These are phyloP conservation scores for Diaporthe sp. DNA, from an alignment of 2,329 filamentous ascomycete species.

Conservation along the genomic window DNA sequence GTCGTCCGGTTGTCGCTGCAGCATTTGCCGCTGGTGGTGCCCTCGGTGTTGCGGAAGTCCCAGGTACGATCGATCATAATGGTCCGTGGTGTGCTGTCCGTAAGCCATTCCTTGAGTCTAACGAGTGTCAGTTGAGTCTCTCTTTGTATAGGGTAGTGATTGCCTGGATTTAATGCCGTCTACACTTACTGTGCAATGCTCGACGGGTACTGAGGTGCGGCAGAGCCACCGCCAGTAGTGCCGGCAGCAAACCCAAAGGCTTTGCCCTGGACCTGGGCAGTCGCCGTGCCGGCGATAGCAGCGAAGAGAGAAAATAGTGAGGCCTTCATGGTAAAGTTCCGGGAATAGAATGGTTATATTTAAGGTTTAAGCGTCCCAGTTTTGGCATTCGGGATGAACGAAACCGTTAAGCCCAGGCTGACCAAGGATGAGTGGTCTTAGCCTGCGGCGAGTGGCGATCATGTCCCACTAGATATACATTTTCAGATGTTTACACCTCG, in stretches of 20 bases:
- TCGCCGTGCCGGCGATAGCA: not conserved
- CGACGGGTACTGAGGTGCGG: slow-evolving; percentile 62
- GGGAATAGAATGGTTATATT: not conserved
- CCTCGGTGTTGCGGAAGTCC: slow-evolving; percentile 66
- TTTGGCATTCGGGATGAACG: not conserved
- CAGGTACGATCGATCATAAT: slow-evolving; percentile 68
- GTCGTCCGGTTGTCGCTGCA: slow-evolving; percentile 70
- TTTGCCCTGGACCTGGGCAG: slow-evolving; percentile 4
- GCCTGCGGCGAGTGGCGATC: not conserved
- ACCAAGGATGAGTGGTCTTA: not conserved
- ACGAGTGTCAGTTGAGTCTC: not conserved
- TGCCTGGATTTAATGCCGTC: not conserved
- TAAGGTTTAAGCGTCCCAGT: not conserved
- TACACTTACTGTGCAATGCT: slow-evolving; percentile 58
- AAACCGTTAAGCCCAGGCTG: not conserved
- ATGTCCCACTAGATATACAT: not conserved
- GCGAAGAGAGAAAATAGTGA: not conserved
- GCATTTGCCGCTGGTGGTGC: slow-evolving; percentile 60
- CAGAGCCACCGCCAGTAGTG: slow-evolving; percentile 68
- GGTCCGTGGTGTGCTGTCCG: slow-evolving; percentile 61
- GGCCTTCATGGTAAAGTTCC: not conserved
- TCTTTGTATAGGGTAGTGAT: not conserved
- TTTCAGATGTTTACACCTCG: not conserved
- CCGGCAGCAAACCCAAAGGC: slow-evolving; percentile 53
- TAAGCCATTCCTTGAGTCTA: slow-evolving; percentile 61